These are phyloP conservation scores for Rhizophagus sp. DNA, from an alignment of 192 early-diverging fungal genomes.

Conservation along the genomic window DNA sequence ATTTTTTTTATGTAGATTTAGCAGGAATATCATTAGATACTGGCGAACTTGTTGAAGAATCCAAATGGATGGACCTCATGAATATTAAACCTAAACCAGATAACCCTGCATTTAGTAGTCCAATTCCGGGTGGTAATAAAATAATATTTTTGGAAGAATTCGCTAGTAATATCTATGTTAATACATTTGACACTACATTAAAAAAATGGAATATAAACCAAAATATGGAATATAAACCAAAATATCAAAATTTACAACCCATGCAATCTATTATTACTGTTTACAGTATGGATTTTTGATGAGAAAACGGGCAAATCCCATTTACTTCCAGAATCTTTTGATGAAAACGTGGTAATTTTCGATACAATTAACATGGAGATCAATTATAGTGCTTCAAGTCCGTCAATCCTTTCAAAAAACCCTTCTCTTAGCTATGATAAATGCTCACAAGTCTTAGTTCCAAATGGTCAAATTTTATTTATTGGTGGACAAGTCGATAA, in stretches of 20 bases:
- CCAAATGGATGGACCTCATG: neutral
- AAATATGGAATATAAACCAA: neutral
- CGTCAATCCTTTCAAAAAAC: neutral
- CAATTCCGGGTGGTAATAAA: neutral
- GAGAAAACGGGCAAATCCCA: neutral
- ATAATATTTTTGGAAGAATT: neutral
- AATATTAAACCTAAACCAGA: neutral
- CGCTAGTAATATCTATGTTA: neutral
- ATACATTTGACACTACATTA: neutral
- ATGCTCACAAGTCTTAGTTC: neutral
- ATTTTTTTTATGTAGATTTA: slow-evolving; percentile 1
- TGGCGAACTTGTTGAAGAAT: neutral
- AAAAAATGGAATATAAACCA: neutral
- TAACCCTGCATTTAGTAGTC: too few species aligned
- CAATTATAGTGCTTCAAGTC: neutral
- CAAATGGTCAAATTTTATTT: neutral
- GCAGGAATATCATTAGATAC: neutral
- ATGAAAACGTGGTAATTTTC: neutral
- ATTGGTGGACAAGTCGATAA: neutral
- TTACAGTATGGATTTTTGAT: neutral
- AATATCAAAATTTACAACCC: too few species aligned
- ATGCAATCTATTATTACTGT: too few species aligned
- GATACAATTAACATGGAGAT: neutral
- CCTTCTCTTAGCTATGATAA: neutral
- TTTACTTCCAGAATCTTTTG: neutral